Conservation (phyloP, 495 filamentous ascomycete genomes). For the Lasiosphaeria miniovina region DNA sequence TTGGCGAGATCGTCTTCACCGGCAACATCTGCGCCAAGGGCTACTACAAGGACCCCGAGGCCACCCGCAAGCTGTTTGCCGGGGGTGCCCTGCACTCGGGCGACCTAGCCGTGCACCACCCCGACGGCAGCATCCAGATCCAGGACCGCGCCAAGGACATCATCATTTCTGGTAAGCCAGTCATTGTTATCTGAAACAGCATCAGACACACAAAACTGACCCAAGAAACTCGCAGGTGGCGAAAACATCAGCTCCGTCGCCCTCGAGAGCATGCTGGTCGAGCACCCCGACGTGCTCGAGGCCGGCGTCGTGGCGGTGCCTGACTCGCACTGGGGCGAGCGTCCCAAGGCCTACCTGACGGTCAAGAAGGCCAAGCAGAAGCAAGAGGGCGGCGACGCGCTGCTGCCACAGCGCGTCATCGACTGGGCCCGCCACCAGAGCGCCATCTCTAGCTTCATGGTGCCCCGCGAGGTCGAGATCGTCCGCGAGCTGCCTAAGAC, state of each 20-base stretch:
- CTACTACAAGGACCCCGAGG: constrained; percentile 87
- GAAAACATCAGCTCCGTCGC: constrained; percentile 96
- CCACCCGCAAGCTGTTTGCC: constrained; percentile 81
- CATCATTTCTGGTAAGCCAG: constrained; percentile 81
- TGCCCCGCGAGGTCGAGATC: constrained; percentile 89
- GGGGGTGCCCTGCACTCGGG: constrained; percentile 88
- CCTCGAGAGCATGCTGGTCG: constrained; percentile 86
- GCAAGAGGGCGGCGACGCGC: constrained; percentile 24
- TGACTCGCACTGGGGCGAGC: constrained; percentile 91
- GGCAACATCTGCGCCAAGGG: constrained; percentile 92
- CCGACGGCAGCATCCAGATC: constrained; percentile 87
- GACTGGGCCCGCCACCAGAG: constrained; percentile 78
- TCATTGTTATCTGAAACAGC: no score
- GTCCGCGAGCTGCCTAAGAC: constrained; percentile 91
- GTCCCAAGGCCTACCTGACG: constrained; percentile 91
- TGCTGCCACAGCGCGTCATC: constrained; percentile 72
- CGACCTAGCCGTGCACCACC: constrained; percentile 88
- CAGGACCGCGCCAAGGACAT: constrained; percentile 95
- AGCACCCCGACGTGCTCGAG: constrained; percentile 85
- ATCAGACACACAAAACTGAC: not conserved
- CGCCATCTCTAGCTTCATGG: constrained; percentile 89
- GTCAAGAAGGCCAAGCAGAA: constrained; percentile 53
- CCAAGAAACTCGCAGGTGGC: constrained; percentile 57
- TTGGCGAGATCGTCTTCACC: constrained; percentile 86
- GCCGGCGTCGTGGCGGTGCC: constrained; percentile 86